Base-by-base conservation (phyloP, 2,329 filamentous ascomycete genomes). In the Diaporthe vexans region DNA sequence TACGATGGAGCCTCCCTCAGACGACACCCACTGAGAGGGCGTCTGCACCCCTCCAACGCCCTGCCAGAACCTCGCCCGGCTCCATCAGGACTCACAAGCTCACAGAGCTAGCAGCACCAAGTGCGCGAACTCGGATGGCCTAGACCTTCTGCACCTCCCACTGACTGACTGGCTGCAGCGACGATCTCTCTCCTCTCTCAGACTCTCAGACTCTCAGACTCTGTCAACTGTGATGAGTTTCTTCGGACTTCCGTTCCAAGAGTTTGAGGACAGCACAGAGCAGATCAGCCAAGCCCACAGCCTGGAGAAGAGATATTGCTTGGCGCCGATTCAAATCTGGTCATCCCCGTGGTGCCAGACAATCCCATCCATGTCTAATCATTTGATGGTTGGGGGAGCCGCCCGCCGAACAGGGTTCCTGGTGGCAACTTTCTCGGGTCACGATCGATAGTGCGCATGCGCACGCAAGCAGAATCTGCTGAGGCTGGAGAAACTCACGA, bases 1-100 rank as follows among this genome's bases (percentile, higher is more conserved):
- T 68, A 68, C 63, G 63, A 68, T 68, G 63, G 63, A 54, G 63
- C 48, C n/a, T 8, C 48, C 33, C 63, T 68, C 63, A 68, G 63
- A 26, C 63, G 63, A 67, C 63, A 67, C 46, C 63, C 63, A 54
- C 63, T 63, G 33, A 17, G 11, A 68, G 63, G 63, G 48, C 63
- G 46, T 68, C 63, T 68, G 63, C 63, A 52, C 63, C 63, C 54
- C 29, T 57, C 54, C 26, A 37, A 5, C 29, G 43, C 43, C 43
- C 43, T 21, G 19, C 7, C 43, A 48, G 46, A n/a, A n/a, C 46
- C 46, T 67, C 61, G 24, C 51, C 61, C 35, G 35, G 61, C 29
- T 24, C 61, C 61, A 37, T 43, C 40, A 46, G 43, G 8, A 40
- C 37, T 40, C 37, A 40, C 11, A 13, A 40, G 37, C 37, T 40